Conservation (phyloP, 768 basidiomycete genomes). For the Kwoniella dendrophila region DNA sequence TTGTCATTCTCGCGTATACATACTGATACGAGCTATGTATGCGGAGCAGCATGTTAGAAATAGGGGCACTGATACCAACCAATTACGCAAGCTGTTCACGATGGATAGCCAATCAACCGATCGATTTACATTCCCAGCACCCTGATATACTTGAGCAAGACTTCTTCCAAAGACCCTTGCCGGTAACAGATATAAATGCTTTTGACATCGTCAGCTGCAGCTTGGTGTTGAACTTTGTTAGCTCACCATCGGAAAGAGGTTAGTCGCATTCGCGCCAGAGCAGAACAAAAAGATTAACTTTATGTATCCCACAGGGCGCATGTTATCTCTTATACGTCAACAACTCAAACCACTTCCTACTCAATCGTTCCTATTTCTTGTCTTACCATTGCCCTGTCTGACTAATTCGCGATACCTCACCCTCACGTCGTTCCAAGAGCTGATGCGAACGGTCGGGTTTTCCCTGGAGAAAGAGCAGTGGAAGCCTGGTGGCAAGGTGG, state of each 20-base stretch:
- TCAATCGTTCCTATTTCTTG: constrained; percentile 51
- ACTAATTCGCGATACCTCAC: constrained; percentile 81
- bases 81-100: constrained; percentile 69
- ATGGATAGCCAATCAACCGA: constrained; percentile 75
- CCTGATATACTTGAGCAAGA: constrained; percentile 82
- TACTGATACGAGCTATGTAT: background rate
- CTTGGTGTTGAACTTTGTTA: constrained; percentile 86
- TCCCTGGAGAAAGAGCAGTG: constrained; percentile 64
- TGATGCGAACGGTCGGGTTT: constrained; percentile 65
- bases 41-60: constrained; percentile 73
- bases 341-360: constrained; percentile 32
- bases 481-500: constrained; percentile 77
- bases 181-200: constrained; percentile 60
- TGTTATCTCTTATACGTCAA: constrained; percentile 43
- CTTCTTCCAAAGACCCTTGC: constrained; percentile 66
- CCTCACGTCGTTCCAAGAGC: constrained; percentile 60
- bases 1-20: background rate
- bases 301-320: constrained; percentile 30
- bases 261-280: constrained; percentile 19
- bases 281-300: background rate
- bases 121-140: constrained; percentile 83
- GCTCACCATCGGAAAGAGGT: constrained; percentile 76
- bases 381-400: constrained; percentile 79
- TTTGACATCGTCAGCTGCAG: constrained; percentile 86
- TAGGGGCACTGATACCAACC: constrained; percentile 81